Evolutionary conservation across 129 eudicot genomes (phyloP), one percentile per base, ranked within the genome.

Genomic region (Flaveria robusta): DNA sequence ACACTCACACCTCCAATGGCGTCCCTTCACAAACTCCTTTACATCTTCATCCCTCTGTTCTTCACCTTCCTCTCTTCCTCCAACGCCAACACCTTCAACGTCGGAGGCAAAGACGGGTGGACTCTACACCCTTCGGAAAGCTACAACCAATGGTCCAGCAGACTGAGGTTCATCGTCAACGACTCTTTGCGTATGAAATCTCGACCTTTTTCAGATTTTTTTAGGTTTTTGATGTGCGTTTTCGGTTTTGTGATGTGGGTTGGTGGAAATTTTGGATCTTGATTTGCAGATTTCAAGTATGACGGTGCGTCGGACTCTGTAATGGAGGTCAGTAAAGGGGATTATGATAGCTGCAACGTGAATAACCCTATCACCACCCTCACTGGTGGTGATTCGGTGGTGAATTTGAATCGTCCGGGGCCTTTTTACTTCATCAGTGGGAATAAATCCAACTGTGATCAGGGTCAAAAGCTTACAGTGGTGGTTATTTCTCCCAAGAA

Each of bases 61-160:
- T 39, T 55, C 59, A 26, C 56, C 3, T 1, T 81, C 3, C 3
- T 86, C 11, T 63, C 50, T 39, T 76, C 55, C 1, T 77, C 87
- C 4, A 7, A 68, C 23, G 91, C 87, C 60, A 79, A 74, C 45
- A 85, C 42, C 16, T 85, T 90, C 71, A 70, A 51, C 9, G 88
- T 93, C 70, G 96, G 96, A 46, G 96, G 97, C 9, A 80, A 60
- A 66, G 81, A 85, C 22, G 98, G 98, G 0, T 93, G 98, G 98
- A 82, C 69, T 12, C 12, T 81, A 31, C 68, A 81, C 80, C 95
- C 97, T 68, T 62, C 89, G 1, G 92, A 90, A 68, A 70, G 26
- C 73, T 93, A 90, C 86, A 86, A 71, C 31, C 77, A 63, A 3
- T 93, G 96, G 96, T 78, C 98, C 22, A 72, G 68, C 31, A 52